Evolutionary conservation across 768 basidiomycete species (phyloP), one percentile per base, ranked within the genome.

Genomic region (Basidioascus undulatus): DNA sequence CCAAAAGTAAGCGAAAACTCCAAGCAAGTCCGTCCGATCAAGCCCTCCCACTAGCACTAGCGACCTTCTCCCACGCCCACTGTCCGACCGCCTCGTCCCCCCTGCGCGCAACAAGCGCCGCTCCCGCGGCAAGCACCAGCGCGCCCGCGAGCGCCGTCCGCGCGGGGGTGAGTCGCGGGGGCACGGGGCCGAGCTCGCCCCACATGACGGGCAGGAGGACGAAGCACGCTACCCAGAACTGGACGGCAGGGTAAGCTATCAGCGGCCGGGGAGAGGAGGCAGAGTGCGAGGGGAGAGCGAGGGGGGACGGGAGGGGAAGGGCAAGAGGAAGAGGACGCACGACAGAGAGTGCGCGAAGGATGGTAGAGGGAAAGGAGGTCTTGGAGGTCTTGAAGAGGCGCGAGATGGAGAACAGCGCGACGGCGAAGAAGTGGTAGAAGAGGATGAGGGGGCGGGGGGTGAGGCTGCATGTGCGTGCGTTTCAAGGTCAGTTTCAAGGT

Each of bases 331-430:
- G 1, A 48, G 49, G n/a, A 16, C n/a, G 8, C 20, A 18, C 9
- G 33, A 9, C 40, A 32, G 12, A 11, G 7, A 21, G 49, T 38
- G 9, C 59, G 55, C 11, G 59, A 61, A 34, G 69, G 66, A 41
- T 65, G 71, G 8, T n/a, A n/a, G n/a, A n/a, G n/a, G n/a, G n/a
- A 37, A 31, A 31, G 30, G n/a, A 10, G 30, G n/a, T 10, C 10
- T 10, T 10, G 30, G n/a, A 10, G 30, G n/a, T n/a, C n/a, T 72
- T 75, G 59, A 94, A 86, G 59, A 92, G 66, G 38, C 77, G 65
- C 71, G 75, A 96, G 54, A 94, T 75, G 2, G 86, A 74, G 60
- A 92, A 98, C 48, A 98, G 69, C 0, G 92, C 92, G 48, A 98
- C 92, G 21, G 69, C 62, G 65, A 89, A 98, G 62, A 98, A 98